Conservation (phyloP, 1,139 yeast species). For the Yamadazyma triangularis region DNA sequence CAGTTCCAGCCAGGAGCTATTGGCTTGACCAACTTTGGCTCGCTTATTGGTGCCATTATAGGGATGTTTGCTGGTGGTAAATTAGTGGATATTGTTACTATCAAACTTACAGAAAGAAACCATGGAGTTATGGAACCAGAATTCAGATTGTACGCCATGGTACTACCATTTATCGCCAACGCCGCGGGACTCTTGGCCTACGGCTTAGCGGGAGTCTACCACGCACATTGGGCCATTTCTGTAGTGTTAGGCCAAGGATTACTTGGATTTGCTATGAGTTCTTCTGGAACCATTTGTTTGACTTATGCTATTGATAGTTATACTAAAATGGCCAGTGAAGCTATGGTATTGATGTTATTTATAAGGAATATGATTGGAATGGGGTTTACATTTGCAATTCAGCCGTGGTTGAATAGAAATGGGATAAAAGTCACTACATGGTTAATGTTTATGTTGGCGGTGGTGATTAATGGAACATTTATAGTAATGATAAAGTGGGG, state of each 20-base stretch:
- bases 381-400: slow-evolving; percentile 42
- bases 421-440: slow-evolving; percentile 38
- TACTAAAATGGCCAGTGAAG: slow-evolving; percentile 51
- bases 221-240: slow-evolving; percentile 45
- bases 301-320: slow-evolving; percentile 56
- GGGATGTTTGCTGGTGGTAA: slow-evolving; percentile 41
- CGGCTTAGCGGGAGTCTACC: slow-evolving; percentile 26
- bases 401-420: slow-evolving; percentile 38
- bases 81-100: slow-evolving; percentile 36
- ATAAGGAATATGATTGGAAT: slow-evolving; percentile 43
- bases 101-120: slow-evolving; percentile 28
- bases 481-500: slow-evolving; percentile 34
- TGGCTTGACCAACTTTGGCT: slow-evolving; percentile 41
- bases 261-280: slow-evolving; percentile 54
- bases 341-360: slow-evolving; percentile 46
- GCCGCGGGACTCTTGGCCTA: slow-evolving; percentile 35
- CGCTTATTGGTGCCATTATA: slow-evolving; percentile 33
- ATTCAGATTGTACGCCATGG: slow-evolving; percentile 34
- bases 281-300: slow-evolving; percentile 51
- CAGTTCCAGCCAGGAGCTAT: slow-evolving; percentile 28
- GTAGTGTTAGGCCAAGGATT: slow-evolving; percentile 48
- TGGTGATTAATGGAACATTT: slow-evolving; percentile 37
- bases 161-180: slow-evolving; percentile 31
- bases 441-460: slow-evolving; percentile 41
- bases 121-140: slow-evolving; percentile 39